phyloP scores from a whole-genome alignment of 306 rosid species.

The Glycine tomentella region DNA sequence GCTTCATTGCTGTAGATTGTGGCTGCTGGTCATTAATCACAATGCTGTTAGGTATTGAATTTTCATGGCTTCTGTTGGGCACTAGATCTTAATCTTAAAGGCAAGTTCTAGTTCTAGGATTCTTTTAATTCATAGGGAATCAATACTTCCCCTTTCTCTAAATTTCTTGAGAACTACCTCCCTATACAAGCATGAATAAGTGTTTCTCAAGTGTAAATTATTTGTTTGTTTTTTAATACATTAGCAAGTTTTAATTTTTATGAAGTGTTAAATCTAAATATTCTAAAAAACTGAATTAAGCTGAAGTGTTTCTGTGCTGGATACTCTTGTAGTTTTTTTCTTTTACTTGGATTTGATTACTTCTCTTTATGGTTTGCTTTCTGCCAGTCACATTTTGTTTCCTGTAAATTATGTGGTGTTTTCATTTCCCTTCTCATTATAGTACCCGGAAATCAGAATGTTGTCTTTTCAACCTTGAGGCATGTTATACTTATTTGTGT shows the following conservation, averaged over 20 bases:
- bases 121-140: conserved; percentile 3
- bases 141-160: background rate
- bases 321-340: conserved; percentile 1
- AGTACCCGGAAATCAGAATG: background rate
- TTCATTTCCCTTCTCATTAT: conserved; percentile 14
- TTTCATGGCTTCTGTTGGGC: conserved; percentile 41
- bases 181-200: background rate
- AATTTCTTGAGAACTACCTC: conserved; percentile 17
- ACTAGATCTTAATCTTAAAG: conserved; percentile 27
- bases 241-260: conserved; percentile 7
- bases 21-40: conserved; percentile 31
- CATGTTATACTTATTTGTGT: conserved; percentile 23
- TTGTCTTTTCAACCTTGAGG: conserved; percentile 32
- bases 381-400: conserved; percentile 30
- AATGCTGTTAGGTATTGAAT: conserved; percentile 37
- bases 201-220: background rate
- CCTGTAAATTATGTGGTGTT: conserved; percentile 11
- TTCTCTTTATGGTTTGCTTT: conserved; percentile 15
- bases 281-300: conserved; percentile 29
- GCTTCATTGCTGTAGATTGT: conserved; percentile 32
- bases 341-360: background rate
- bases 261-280: conserved; percentile 23
- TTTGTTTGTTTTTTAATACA: background rate
- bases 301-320: conserved; percentile 18
- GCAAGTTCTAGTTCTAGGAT: conserved; percentile 27